Evolutionary conservation across 2,329 filamentous ascomycete species (phyloP), one percentile per base, ranked within the genome.

Genomic region (Xylaria sp.): DNA sequence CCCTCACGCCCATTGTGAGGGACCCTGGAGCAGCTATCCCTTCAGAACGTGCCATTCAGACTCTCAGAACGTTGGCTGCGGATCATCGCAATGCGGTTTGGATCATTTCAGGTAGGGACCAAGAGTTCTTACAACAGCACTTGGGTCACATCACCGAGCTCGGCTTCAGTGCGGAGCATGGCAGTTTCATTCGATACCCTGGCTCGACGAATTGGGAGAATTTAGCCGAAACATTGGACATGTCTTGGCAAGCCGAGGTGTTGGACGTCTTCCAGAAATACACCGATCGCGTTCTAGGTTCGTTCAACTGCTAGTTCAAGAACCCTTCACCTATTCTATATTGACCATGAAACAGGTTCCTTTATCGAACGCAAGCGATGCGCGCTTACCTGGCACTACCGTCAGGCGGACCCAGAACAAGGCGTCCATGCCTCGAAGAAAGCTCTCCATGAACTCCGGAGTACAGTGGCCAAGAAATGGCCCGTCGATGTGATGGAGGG

Each of bases 401-500:
- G 95, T 40, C 87, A 92, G 27, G 92, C 92, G 1, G 92, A 97
- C 72, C 92, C 92, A 0, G 91, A 96, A 69, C 91, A 91, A 65
- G 94, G 92, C 17, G 78, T 87, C 0, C 90, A 91, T 77, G 90
- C 94, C 79, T 88, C 93, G 4, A 85, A 84, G 23, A 89, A 93
- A 74, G 96, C 92, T 72, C 89, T 93, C 67, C 90, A 90, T 74
- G 87, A 93, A 67, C 85, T 99, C 15, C 90, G 96, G 74, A 80
- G 83, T 4, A 91, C 87, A 0, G 90, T 97, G 0, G 88, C 81
- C 53, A 90, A 88, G 73, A 87, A 87, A 66, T 97, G 90, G 85
- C 93, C 97, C 48, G 91, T 98, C 3, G 94, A 98, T 71, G 93
- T 99, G 62, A 98, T 98, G 93, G 86, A 88, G 0, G 95, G 95